phyloP scores from a whole-genome alignment of 805 yeast species.

The Isabelozyma rhagii region DNA sequence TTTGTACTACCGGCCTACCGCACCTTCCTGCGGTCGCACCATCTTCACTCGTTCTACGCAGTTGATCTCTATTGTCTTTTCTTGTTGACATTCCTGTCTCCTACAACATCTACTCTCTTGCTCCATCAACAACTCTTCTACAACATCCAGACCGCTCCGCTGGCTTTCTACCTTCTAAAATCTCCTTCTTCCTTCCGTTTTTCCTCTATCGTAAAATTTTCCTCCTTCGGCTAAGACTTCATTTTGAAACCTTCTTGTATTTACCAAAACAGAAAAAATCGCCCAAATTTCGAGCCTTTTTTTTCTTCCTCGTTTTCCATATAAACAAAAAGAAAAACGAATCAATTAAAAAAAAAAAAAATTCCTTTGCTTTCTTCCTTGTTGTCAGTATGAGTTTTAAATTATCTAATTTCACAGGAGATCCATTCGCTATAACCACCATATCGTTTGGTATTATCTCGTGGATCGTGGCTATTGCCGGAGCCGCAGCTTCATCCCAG shows the following conservation, averaged over 20 bases:
- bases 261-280: neutral
- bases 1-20: neutral
- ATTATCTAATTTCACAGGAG: conserved; percentile 59
- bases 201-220: too few relatives aligned
- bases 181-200: neutral
- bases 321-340: neutral
- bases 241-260: neutral
- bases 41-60: neutral
- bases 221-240: neutral
- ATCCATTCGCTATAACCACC: conserved; percentile 86
- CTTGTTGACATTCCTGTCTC: too few relatives aligned
- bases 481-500: conserved; percentile 53
- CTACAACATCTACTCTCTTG: too few relatives aligned
- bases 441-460: conserved; percentile 68
- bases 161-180: too few relatives aligned
- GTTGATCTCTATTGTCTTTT: too few relatives aligned
- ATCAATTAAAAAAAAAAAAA: neutral
- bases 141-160: too few relatives aligned
- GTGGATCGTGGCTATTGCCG: conserved; percentile 88
- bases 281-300: neutral
- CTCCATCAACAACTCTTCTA: too few relatives aligned
- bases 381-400: conserved; percentile 27
- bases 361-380: neutral
- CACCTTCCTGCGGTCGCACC: too few relatives aligned
- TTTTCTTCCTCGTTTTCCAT: neutral